Conservation (phyloP, 768 basidiomycete species). For the Russula griseocarnosa region DNA sequence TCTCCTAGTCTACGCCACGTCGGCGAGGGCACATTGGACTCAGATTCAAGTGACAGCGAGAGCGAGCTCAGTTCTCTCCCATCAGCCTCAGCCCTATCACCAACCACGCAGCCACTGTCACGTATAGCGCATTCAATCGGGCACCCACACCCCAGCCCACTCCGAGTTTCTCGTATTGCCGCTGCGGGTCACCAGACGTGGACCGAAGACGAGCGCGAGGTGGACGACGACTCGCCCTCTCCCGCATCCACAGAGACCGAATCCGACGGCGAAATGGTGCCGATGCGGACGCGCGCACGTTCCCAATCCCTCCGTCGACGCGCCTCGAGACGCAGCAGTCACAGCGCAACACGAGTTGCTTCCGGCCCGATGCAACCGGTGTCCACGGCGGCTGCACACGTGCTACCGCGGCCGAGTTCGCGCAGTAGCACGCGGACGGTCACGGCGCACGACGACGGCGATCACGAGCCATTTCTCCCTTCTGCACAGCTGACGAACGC, state of each 20-base stretch:
- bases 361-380: background rate
- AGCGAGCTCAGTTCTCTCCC: constrained; percentile 26
- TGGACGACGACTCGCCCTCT: constrained; percentile 52
- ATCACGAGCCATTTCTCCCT: constrained; percentile 21
- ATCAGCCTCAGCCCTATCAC: constrained; percentile 34
- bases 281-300: constrained; percentile 24
- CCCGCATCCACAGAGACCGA: constrained; percentile 62
- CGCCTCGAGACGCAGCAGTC: constrained; percentile 10
- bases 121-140: constrained; percentile 34
- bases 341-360: constrained; percentile 7
- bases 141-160: constrained; percentile 62
- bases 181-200: constrained; percentile 47
- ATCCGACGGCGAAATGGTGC: constrained; percentile 34
- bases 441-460: constrained; percentile 39
- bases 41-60: constrained; percentile 54
- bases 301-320: constrained; percentile 34
- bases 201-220: constrained; percentile 50
- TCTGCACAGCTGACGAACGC: background rate
- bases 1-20: constrained; percentile 52
- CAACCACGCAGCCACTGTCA: constrained; percentile 33
- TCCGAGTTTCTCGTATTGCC: constrained; percentile 55
- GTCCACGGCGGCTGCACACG: constrained; percentile 21
- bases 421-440: constrained; percentile 70
- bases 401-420: constrained; percentile 48
- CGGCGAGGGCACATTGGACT: constrained; percentile 75